Conservation (phyloP, 2,329 filamentous ascomycete species). For the Colletotrichum sp. region DNA sequence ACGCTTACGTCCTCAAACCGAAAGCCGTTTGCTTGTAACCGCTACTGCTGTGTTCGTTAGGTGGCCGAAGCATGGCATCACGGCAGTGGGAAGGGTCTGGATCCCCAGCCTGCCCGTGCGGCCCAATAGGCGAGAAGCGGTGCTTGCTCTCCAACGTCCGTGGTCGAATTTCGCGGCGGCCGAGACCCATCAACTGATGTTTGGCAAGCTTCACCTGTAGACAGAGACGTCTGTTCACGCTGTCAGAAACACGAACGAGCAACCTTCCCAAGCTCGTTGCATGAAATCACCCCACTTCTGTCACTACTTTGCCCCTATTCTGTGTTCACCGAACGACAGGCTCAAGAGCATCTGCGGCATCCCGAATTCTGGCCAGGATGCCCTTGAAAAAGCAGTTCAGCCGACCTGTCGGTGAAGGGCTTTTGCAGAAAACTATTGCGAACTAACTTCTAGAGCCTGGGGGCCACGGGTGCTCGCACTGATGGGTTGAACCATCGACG, state of each 20-base stretch:
- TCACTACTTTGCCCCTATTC: not conserved
- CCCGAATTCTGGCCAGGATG: not conserved
- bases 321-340: not conserved
- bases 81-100: not conserved
- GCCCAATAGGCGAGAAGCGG: not conserved
- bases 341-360: not conserved
- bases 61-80: not conserved
- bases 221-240: not conserved
- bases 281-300: not conserved
- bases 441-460: not conserved
- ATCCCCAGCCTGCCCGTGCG: not conserved
- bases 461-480: not conserved
- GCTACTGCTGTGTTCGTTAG: not conserved
- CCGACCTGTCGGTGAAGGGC: not conserved
- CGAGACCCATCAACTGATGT: not conserved
- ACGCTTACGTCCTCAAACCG: not conserved
- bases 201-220: not conserved
- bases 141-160: not conserved
- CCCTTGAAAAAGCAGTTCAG: not conserved
- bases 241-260: not conserved
- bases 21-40: not conserved
- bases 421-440: not conserved
- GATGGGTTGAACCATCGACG: not conserved
- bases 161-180: not conserved
- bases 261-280: not conserved